These are phyloP conservation scores for Eucalyptus viminalis DNA, from an alignment of 345 rosid species.

Conservation along the genomic window DNA sequence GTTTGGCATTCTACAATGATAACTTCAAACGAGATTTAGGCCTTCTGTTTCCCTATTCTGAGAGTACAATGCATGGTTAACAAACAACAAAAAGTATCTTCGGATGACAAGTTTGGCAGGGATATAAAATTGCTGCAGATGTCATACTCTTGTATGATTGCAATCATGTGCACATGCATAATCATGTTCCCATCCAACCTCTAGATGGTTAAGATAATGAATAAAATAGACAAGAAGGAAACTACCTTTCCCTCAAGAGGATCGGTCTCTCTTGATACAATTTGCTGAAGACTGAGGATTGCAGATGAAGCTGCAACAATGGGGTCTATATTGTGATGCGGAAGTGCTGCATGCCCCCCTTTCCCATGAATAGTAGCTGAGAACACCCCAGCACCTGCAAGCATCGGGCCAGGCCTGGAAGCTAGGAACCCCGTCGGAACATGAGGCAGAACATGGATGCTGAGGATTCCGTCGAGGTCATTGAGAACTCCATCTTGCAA, in stretches of 20 bases:
- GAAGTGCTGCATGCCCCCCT: conserved; percentile 58
- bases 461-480: conserved; percentile 38
- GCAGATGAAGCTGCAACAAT: conserved; percentile 53
- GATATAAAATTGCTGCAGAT: not conserved
- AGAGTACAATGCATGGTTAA: not conserved
- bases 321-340: conserved; percentile 40
- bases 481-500: conserved; percentile 42
- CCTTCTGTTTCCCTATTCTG: not conserved
- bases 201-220: not conserved
- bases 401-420: conserved; percentile 45
- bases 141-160: not conserved
- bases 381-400: conserved; percentile 50
- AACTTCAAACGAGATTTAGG: not conserved
- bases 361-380: conserved; percentile 35
- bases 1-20: not conserved
- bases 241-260: conserved; percentile 58
- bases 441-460: conserved; percentile 41
- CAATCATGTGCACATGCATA: not conserved
- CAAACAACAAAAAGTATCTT: not conserved
- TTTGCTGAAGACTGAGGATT: conserved; percentile 58
- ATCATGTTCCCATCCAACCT: not conserved
- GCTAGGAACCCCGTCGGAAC: conserved; percentile 33
- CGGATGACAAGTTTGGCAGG: not conserved
- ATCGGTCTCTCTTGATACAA: conserved; percentile 52
- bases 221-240: not conserved